A percentile compares a stretch with the other conserved stretches of the same genome.
phyloP scores from a whole-genome alignment of 129 eudicot species.

The Cynara cardunculus region DNA sequence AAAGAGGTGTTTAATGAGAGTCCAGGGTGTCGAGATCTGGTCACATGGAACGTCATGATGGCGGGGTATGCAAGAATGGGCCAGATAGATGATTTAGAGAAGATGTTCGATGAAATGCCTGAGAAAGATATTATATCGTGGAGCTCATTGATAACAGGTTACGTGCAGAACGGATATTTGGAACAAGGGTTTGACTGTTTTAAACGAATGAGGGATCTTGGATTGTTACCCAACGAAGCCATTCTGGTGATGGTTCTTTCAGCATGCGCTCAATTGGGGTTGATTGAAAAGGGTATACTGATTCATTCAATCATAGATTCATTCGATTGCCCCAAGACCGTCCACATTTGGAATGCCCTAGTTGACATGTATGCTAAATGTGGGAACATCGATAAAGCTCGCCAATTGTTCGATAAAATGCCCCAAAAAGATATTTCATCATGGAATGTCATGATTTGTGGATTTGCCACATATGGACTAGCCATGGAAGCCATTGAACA shows the following conservation, averaged over 20 bases:
- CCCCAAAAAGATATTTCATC: constrained; percentile 15
- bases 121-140: constrained; percentile 29
- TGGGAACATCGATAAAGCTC: constrained; percentile 20
- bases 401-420: constrained; percentile 18
- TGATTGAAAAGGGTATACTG: constrained; percentile 21
- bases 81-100: not conserved
- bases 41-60: constrained; percentile 24
- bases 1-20: constrained; percentile 20
- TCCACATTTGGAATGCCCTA: constrained; percentile 25
- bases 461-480: constrained; percentile 28
- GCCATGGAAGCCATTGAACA: constrained; percentile 20
- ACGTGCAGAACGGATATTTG: constrained; percentile 23
- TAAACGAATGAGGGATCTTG: constrained; percentile 14
- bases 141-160: constrained; percentile 35
- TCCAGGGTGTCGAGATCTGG: constrained; percentile 13
- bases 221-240: constrained; percentile 33
- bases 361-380: constrained; percentile 35
- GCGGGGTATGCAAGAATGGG: constrained; percentile 17
- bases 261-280: constrained; percentile 27
- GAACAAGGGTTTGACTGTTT: constrained; percentile 22
- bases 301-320: constrained; percentile 19
- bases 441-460: constrained; percentile 34
- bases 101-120: constrained; percentile 37
- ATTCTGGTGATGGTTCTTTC: constrained; percentile 29
- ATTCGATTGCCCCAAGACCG: constrained; percentile 7